Percentiles rank a stretch among this genome's conserved stretches.
These are phyloP conservation scores for Penicillium sp. DNA, from an alignment of 2,329 filamentous ascomycete genomes.

Conservation along the genomic window DNA sequence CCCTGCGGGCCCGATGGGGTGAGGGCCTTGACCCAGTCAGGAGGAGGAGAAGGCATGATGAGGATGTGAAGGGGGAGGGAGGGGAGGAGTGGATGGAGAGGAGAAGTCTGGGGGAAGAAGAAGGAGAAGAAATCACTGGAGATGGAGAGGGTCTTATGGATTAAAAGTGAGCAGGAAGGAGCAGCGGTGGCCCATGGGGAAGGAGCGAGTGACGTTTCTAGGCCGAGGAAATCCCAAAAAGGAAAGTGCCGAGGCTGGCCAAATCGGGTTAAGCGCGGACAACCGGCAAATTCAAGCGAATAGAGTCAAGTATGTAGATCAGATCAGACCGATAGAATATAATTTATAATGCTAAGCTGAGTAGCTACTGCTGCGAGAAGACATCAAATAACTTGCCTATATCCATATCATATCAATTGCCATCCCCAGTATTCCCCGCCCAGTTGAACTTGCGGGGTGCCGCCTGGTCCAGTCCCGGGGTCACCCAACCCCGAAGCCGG, in stretches of 20 bases:
- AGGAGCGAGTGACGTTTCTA: conserved; percentile 11
- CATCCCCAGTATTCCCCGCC: neutral
- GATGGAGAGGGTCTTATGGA: too few species aligned
- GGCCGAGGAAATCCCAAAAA: conserved; percentile 22
- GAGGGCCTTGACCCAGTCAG: conserved; percentile 69
- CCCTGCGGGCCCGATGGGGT: conserved; percentile 71
- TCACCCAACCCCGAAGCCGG: conserved; percentile 19
- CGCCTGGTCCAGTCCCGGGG: conserved; percentile 19
- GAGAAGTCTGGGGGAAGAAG: neutral
- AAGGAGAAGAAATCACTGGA: neutral
- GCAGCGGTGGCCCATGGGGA: neutral
- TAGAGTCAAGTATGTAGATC: conserved; percentile 9
- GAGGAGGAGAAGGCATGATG: conserved; percentile 49
- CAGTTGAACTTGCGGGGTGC: conserved; percentile 7
- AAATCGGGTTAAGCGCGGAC: conserved; percentile 20
- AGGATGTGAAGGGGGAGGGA: neutral
- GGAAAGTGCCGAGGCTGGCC: conserved; percentile 24
- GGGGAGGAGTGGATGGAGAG: neutral
- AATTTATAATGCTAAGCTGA: too few species aligned
- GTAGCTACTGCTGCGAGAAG: too few species aligned
- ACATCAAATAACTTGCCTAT: too few species aligned
- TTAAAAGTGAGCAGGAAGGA: neutral
- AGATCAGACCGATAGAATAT: neutral
- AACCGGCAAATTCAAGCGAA: too few species aligned
- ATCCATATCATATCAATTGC: neutral